phyloP scores from a whole-genome alignment of 1,284 basidiomycete genomes.

The Somion occarium region DNA sequence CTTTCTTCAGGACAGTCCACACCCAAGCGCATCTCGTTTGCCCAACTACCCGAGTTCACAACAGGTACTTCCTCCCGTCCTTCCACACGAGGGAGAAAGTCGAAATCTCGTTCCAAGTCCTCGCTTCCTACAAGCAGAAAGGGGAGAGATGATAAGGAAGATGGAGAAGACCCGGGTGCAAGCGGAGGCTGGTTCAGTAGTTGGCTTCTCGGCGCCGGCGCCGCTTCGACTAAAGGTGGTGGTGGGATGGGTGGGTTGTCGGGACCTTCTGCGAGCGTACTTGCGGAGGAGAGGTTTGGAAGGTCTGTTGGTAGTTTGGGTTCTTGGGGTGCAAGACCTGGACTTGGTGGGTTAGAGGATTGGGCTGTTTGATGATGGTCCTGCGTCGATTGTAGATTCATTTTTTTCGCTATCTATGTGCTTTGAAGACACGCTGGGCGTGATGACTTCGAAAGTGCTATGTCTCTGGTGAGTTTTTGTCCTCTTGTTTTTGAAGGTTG shows the following conservation, averaged over 20 bases:
- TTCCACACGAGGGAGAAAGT: neutral
- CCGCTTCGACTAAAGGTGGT: neutral
- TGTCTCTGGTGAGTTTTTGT: no score
- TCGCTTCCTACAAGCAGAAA: neutral
- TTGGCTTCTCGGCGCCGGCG: constrained; percentile 4
- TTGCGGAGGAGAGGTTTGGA: neutral
- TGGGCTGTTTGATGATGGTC: constrained; percentile 4
- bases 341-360: constrained; percentile 8
- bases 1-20: constrained; percentile 41
- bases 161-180: constrained; percentile 4
- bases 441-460: no score
- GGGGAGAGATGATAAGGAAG: neutral
- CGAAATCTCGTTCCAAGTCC: neutral
- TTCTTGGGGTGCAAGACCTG: constrained; percentile 2
- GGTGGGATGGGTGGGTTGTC: neutral
- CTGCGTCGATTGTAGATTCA: neutral
- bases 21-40: constrained; percentile 75
- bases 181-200: constrained; percentile 5
- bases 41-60: constrained; percentile 52
- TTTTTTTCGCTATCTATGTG: neutral
- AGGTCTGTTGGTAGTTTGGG: neutral
- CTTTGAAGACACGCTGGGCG: no score
- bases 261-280: neutral
- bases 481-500: no score
- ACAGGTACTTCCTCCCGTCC: neutral